These are phyloP conservation scores for Plicaturopsis crispa DNA, from an alignment of 768 basidiomycete species.

Conservation along the genomic window DNA sequence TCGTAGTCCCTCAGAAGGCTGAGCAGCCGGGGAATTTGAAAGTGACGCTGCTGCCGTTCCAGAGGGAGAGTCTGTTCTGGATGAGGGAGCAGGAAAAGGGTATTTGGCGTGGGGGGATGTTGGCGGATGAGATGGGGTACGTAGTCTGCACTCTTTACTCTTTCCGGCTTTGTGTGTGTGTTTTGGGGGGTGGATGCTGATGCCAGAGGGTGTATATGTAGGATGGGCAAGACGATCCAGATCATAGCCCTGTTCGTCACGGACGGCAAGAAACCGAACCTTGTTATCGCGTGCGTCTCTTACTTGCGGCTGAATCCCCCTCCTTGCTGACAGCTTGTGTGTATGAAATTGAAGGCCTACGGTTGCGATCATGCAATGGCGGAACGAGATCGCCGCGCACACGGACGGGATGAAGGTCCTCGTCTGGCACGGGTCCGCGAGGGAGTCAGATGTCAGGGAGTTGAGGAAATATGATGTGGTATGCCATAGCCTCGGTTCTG, in stretches of 20 bases:
- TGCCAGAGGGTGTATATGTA: too few species aligned
- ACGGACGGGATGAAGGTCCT: constrained; percentile 79
- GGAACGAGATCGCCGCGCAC: constrained; percentile 84
- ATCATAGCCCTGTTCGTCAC: constrained; percentile 86
- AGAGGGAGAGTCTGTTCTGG: constrained; percentile 92
- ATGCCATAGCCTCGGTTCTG: constrained; percentile 17
- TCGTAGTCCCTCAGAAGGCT: constrained; percentile 60
- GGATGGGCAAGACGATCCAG: constrained; percentile 96
- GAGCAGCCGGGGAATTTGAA: constrained; percentile 81
- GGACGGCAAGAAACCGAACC: constrained; percentile 71
- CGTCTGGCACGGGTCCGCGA: constrained; percentile 85
- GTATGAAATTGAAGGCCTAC: constrained; percentile 29
- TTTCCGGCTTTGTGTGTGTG: too few species aligned
- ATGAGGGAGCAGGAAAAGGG: constrained; percentile 90
- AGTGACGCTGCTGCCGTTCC: constrained; percentile 85
- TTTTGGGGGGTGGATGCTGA: too few species aligned
- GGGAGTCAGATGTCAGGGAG: constrained; percentile 58
- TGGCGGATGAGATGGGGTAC: constrained; percentile 93
- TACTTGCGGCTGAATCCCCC: not conserved
- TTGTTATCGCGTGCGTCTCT: constrained; percentile 80
- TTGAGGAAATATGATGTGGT: constrained; percentile 87
- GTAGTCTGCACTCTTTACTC: constrained; percentile 12
- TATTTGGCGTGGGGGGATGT: constrained; percentile 85
- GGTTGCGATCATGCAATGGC: constrained; percentile 72
- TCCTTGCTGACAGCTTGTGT: not conserved